phyloP scores from a whole-genome alignment of 1,284 basidiomycete species.

The Sphagnurus paluster region DNA sequence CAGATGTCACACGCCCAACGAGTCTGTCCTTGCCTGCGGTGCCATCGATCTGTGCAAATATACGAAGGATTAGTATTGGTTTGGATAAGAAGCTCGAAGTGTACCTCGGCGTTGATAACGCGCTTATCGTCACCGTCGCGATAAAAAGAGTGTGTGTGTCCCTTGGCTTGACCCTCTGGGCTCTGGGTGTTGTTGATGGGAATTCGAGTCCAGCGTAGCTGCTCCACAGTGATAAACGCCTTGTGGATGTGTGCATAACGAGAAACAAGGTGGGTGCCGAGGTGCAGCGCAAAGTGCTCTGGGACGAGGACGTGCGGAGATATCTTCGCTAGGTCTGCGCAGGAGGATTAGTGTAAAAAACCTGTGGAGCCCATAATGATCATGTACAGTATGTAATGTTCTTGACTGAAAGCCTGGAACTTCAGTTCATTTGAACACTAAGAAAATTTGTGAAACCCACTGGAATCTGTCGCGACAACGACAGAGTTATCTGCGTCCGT shows the following conservation, averaged over 20 bases:
- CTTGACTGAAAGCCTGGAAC: conserved; percentile 72
- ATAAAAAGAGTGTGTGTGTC: conserved; percentile 82
- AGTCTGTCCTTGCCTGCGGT: conserved; percentile 58
- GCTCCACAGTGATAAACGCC: conserved; percentile 75
- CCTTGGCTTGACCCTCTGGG: conserved; percentile 28
- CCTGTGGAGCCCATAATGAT: background rate
- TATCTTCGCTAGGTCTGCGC: conserved; percentile 78
- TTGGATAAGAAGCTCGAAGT: conserved; percentile 18
- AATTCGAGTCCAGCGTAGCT: conserved; percentile 88
- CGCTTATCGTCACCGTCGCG: conserved; percentile 92
- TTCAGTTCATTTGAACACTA: background rate
- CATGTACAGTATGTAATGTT: conserved; percentile 86
- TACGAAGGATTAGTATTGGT: background rate
- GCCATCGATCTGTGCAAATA: conserved; percentile 57
- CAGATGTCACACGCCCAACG: conserved; percentile 63
- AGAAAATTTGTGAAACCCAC: conserved; percentile 44
- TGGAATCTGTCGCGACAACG: conserved; percentile 86
- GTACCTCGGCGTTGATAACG: conserved; percentile 63
- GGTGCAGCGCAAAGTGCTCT: conserved; percentile 85
- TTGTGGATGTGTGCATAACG: conserved; percentile 82
- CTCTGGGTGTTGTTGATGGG: conserved; percentile 40
- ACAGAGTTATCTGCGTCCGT: conserved; percentile 83
- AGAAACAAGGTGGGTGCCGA: conserved; percentile 82
- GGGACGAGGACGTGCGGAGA: conserved; percentile 84
- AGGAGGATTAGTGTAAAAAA: background rate